Base-by-base conservation (phyloP, 169 alveolate species). In the Plasmodium knowlesi region DNA sequence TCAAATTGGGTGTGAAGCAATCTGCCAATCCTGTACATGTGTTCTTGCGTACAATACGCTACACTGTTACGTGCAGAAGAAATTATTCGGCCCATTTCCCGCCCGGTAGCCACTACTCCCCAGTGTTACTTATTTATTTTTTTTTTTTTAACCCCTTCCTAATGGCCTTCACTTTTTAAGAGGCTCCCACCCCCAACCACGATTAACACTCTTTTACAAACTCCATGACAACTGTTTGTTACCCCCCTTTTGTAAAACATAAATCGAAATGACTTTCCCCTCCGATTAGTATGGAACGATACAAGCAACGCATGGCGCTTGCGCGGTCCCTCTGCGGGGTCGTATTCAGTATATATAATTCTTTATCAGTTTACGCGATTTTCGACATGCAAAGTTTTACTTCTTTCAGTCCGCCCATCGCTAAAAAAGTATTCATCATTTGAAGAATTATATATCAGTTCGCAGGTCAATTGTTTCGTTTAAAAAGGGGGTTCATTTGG, bases 321-420 rank as follows among this genome's bases (percentile, higher is more conserved):
- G 74, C 32, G 57, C 57, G n/a, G 5, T 12, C n/a, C 57, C 57
- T 12, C 57, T 46, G 57, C 57, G 57, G 57, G 12, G n/a, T 4
- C 32, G 12, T 61, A 19, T 61, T 22, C 30, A 22, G 34, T 39
- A 80, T 39, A 73, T 43, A 30, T 67, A 89, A 89, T 89, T 89
- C 93, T 89, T 89, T 89, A 89, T 89, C 94, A 89, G 94, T 61
- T 89, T 37, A 46, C 71, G 94, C 94, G 94, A 89, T 89, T 89
- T 89, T 89, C 94, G 81, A 79, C 94, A 89, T 46, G 79, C 39
- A 39, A 89, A 89, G 89, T 57, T 80, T 19, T 72, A 89, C 89
- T 89, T 79, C 32, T 32, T 89, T 89, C 90, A 72, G 94, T 89
- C 94, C 94, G 94, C 94, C 94, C 94, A 89, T 89, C 94, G 94